Percentiles rank a stretch among this genome's conserved stretches.
Evolutionary conservation across 331 rosid genomes (phyloP).

Genomic region (Erythrophleum ivorense): DNA sequence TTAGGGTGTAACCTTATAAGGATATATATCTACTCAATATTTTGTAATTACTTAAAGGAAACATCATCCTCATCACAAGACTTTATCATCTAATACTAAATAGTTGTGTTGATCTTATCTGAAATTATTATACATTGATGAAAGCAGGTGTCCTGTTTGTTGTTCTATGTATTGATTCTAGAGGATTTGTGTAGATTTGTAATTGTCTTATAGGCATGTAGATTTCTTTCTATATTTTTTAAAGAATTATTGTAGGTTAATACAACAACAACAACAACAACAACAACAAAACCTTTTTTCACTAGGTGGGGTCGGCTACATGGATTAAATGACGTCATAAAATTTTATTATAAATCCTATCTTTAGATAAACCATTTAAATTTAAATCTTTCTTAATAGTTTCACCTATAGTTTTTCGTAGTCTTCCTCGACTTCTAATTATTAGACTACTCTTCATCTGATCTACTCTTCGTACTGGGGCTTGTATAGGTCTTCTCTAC

Average conservation of each 20-base stretch:
- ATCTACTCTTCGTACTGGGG: too few species aligned
- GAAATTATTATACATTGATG: not conserved
- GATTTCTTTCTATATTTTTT: not conserved
- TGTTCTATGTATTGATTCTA: not conserved
- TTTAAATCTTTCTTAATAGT: too few species aligned
- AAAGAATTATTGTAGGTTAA: not conserved
- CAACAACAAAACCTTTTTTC: too few species aligned
- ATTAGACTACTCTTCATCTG: too few species aligned
- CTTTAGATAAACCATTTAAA: too few species aligned
- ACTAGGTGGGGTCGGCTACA: too few species aligned
- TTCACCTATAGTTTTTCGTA: too few species aligned
- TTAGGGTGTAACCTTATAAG: not conserved
- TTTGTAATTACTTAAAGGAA: not conserved
- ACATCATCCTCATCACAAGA: not conserved
- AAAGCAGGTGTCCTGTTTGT: not conserved
- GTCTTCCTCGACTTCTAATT: too few species aligned
- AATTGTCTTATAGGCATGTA: not conserved
- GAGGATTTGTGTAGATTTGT: not conserved
- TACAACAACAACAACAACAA: too few species aligned
- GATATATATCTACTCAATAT: conserved; percentile 5
- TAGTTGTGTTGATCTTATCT: not conserved
- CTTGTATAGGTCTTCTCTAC: too few species aligned
- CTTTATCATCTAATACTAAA: not conserved
- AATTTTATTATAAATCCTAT: too few species aligned
- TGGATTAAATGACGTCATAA: too few species aligned